Evolutionary conservation across 257 asterid genomes (phyloP), one percentile per base, ranked within the genome.

Genomic region (Nicotiana attenuata): DNA sequence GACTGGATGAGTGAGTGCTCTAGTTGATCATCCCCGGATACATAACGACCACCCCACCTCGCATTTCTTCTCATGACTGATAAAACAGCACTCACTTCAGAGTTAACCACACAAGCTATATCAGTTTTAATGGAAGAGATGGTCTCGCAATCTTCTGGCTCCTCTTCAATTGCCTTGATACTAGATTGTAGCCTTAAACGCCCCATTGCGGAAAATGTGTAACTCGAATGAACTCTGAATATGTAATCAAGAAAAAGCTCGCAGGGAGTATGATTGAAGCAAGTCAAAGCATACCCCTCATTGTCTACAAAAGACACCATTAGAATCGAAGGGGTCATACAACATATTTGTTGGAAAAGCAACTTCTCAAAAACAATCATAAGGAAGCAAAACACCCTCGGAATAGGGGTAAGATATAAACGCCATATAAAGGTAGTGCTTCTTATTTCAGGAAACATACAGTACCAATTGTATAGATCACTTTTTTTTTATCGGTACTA

Each of bases 1-100:
- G 97, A 87, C 83, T 91, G 98, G 82, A 96, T 94, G 77, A 92
- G 97, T 61, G 98, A 86, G 89, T 96, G 97, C 86, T 96, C 97
- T 88, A 94, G 88, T 84, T 92, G 99, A 88, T 96, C 97, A 86
- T 96, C 98, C 3, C 97, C 98, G 1, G 97, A 89, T 83, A 90
- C 97, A 88, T 92, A 96, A 65, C 98, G 97, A 81, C 97, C 97
- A 80, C 97, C 98, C 99, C 97, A 94, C 82, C 99, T 91, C 90
- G 90, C 97, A 71, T 94, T 96, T 89, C 97, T 92, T 89, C 98
- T 96, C 98, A 96, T 96, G 82, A 96, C 94, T 0, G 98, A 97
- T 90, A 96, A 87, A 57, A 96, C 97, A 55, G 97, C 97, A 83
- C 98, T 91, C 84, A 96, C 87, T 90, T 96, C 98, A 45, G 98